A percentile compares a stretch with the other conserved stretches of the same genome.
Conservation (phyloP, 805 yeast genomes). For the Saccharomycopsis lassenensis region DNA sequence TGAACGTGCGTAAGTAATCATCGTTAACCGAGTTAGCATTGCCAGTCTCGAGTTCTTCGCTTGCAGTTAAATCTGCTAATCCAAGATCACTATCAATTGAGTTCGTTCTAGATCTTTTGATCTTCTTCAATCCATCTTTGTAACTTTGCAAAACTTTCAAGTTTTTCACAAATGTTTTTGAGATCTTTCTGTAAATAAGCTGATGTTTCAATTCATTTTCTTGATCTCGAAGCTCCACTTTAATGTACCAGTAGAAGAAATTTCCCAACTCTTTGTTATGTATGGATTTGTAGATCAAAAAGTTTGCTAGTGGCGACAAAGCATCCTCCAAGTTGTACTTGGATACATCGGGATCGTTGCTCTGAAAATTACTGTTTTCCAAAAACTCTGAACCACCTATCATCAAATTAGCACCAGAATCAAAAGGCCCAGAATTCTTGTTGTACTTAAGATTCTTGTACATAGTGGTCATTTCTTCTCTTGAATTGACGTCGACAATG, state of each 20-base stretch:
- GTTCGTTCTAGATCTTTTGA: conserved; percentile 8
- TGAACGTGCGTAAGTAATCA: conserved; percentile 3
- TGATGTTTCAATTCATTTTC: conserved; percentile 23
- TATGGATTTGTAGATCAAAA: conserved; percentile 62
- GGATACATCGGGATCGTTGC: too few species aligned
- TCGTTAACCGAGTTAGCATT: background rate
- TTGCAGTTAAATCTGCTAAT: conserved; percentile 4
- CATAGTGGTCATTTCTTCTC: conserved; percentile 5
- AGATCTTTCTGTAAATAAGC: conserved; percentile 32
- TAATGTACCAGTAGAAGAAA: conserved; percentile 84
- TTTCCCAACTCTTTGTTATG: conserved; percentile 61
- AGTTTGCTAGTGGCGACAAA: conserved; percentile 58
- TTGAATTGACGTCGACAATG: background rate
- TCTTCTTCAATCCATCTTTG: conserved; percentile 2
- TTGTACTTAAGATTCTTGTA: conserved; percentile 10
- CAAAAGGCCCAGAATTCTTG: conserved; percentile 10
- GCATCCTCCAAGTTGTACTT: conserved; percentile 7
- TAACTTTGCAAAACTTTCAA: conserved; percentile 8
- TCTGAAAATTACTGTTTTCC: too few species aligned
- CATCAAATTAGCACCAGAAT: too few species aligned
- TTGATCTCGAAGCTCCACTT: conserved; percentile 74
- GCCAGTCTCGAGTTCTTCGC: background rate
- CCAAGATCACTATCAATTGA: conserved; percentile 10
- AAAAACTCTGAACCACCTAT: too few species aligned
- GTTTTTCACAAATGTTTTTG: conserved; percentile 33